Base-by-base conservation (phyloP, 202 grass and related monocot genomes). In the Zoysia matrella region DNA sequence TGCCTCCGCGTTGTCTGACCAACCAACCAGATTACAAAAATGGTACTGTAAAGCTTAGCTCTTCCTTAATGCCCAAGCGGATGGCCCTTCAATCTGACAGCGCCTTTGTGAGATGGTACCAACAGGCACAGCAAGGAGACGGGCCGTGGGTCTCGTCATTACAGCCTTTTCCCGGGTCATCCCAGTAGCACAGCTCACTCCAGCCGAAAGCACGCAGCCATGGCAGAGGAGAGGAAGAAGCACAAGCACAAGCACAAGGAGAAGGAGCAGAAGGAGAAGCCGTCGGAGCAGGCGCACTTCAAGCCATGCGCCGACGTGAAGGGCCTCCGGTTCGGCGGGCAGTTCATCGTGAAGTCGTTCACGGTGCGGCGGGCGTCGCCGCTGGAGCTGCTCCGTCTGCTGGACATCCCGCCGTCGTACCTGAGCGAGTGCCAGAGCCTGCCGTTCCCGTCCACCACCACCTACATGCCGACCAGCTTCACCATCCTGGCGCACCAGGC, bases 401-500 rank as follows among this genome's bases (percentile, higher is more conserved):
- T 99, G 22, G 96, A 96, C 85, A 99, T 99, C 85, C 91, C 91
- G 69, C 91, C 93, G 67, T 88, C 96, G 52, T 94, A 88, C 86
- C 87, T 96, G 74, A 89, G 89, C 82, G 93, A 93, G 89, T 91
- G 91, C 83, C 90, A 82, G 80, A 87, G 74, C 89, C 86, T 95
- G 15, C 96, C 96, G 15, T 99, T 99, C 87, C 91, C 89, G 58
- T 99, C 96, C 36, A 92, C 93, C 67, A 94, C 91, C 50, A 70
- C 91, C 5, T 99, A 93, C 87, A 81, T 99, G 71, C 96, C 96
- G 46, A 99, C 96, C 63, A 96, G 92, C 84, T 99, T 99, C 93
- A 99, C 96, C 75, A 95, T 99, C 84, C 87, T 99, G 71, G 96
- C 96, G 44, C 96, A 99, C 80, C 92, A 95, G 80, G 96, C 96